Evolutionary conservation across 2,329 filamentous ascomycete species (phyloP).

Genomic region (Stagonosporopsis rhizophila): DNA sequence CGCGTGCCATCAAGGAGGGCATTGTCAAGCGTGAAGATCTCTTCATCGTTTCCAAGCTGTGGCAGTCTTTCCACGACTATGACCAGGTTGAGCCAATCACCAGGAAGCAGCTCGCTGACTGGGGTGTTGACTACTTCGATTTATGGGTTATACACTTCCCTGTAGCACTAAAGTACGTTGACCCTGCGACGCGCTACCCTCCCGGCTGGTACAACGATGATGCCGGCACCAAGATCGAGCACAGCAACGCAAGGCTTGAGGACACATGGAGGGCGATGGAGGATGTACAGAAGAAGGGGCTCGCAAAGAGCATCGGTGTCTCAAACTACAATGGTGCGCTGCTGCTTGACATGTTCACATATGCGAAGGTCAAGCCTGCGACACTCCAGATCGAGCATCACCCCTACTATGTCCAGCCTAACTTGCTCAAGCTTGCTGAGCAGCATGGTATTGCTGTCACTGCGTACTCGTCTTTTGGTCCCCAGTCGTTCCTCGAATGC

Average conservation of each 20-base stretch:
- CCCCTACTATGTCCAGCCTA: conserved; percentile 46
- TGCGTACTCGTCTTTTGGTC: conserved; percentile 51
- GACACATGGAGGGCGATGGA: conserved; percentile 54
- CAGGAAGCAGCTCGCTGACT: conserved; percentile 66
- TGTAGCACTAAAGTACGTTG: conserved; percentile 65
- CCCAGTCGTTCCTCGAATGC: conserved; percentile 52
- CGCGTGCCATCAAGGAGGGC: conserved; percentile 49
- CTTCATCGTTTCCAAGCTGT: conserved; percentile 92
- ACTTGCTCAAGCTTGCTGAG: conserved; percentile 45
- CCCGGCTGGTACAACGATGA: conserved; percentile 47
- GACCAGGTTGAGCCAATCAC: conserved; percentile 78
- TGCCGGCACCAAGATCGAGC: conserved; percentile 47
- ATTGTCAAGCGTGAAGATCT: conserved; percentile 68
- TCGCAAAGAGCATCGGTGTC: conserved; percentile 51
- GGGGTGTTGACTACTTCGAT: conserved; percentile 48
- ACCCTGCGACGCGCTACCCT: conserved; percentile 45
- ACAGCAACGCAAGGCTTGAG: conserved; percentile 39
- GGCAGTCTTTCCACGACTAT: conserved; percentile 88
- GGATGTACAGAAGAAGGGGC: conserved; percentile 52
- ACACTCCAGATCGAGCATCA: conserved; percentile 50
- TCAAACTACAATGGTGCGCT: conserved; percentile 49
- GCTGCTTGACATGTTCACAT: conserved; percentile 65
- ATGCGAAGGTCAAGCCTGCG: conserved; percentile 47
- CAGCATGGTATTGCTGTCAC: conserved; percentile 45
- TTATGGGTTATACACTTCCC: conserved; percentile 74